These are phyloP conservation scores for Penicillium subrubescens DNA, from an alignment of 495 filamentous ascomycete genomes.

Conservation along the genomic window DNA sequence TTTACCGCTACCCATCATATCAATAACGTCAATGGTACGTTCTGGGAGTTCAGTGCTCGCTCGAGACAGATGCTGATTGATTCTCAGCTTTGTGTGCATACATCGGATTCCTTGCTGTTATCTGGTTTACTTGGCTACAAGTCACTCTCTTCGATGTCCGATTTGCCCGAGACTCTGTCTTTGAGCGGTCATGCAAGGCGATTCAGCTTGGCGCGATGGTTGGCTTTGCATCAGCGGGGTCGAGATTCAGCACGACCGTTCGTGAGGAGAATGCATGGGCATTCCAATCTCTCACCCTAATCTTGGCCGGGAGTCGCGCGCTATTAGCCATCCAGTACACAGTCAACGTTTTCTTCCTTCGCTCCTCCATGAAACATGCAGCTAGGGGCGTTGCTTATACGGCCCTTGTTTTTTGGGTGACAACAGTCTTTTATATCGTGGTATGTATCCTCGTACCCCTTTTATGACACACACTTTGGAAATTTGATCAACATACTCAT, in stretches of 20 bases:
- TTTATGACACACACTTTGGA: not conserved
- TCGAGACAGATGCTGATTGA: conserved; percentile 7
- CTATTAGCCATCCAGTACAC: conserved; percentile 61
- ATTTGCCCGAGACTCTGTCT: conserved; percentile 67
- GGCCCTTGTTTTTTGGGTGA: conserved; percentile 44
- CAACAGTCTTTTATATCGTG: conserved; percentile 52
- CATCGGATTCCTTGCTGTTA: conserved; percentile 64
- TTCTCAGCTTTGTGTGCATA: conserved; percentile 49
- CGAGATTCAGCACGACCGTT: conserved; percentile 53
- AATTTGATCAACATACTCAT: conserved; percentile 10
- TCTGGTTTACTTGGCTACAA: conserved; percentile 76
- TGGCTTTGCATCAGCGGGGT: conserved; percentile 63
- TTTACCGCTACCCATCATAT: conserved; percentile 61
- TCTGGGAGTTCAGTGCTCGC: not conserved
- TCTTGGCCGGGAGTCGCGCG: conserved; percentile 61
- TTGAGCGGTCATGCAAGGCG: conserved; percentile 64
- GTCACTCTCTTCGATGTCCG: conserved; percentile 69
- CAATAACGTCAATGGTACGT: conserved; percentile 43
- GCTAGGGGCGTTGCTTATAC: conserved; percentile 40
- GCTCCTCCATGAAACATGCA: conserved; percentile 36
- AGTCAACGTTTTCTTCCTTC: conserved; percentile 48
- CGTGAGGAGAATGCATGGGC: conserved; percentile 45
- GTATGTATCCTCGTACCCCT: conserved; percentile 33
- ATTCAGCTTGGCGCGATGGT: conserved; percentile 65
- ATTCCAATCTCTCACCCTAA: conserved; percentile 52